phyloP scores from a whole-genome alignment of 2,329 filamentous ascomycete genomes.

The Aureobasidium sp. region DNA sequence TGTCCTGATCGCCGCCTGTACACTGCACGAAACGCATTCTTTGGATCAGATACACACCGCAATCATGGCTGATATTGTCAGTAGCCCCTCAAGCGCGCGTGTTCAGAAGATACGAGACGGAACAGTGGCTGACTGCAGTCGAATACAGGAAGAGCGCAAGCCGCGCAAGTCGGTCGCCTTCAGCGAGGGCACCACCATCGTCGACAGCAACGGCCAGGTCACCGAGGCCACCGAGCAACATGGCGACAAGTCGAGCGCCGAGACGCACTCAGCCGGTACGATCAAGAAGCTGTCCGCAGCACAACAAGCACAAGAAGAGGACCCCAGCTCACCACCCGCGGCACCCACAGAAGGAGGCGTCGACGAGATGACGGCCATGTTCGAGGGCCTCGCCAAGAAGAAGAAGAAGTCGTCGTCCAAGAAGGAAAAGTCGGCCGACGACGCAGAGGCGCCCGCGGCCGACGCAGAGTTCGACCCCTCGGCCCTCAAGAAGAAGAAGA shows the following conservation, averaged over 20 bases:
- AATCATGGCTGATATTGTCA: slow-evolving; percentile 47
- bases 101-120: not conserved
- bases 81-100: slow-evolving; percentile 12
- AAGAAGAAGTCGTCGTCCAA: slow-evolving; percentile 54
- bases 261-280: slow-evolving; percentile 56
- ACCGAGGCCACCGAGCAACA: slow-evolving; percentile 62
- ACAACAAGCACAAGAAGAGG: slow-evolving; percentile 21
- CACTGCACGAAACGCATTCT: not conserved
- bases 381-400: slow-evolving; percentile 67
- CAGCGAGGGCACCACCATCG: slow-evolving; percentile 77
- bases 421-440: slow-evolving; percentile 37
- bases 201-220: slow-evolving; percentile 83
- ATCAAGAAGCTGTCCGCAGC: slow-evolving; percentile 9
- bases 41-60: slow-evolving; percentile 24
- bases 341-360: slow-evolving; percentile 43
- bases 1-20: not conserved
- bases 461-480: slow-evolving; percentile 58
- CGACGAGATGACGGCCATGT: slow-evolving; percentile 41
- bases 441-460: slow-evolving; percentile 41
- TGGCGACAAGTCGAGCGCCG: slow-evolving; percentile 72
- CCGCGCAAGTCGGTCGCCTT: slow-evolving; percentile 92
- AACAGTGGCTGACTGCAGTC: slow-evolving; percentile 15
- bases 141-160: slow-evolving; percentile 52
- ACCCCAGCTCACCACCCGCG: slow-evolving; percentile 26
- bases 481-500: slow-evolving; percentile 81